A percentile compares a stretch with the other conserved stretches of the same genome.
Conservation (phyloP, 2,329 filamentous ascomycete species). For the Penicillium sp. region DNA sequence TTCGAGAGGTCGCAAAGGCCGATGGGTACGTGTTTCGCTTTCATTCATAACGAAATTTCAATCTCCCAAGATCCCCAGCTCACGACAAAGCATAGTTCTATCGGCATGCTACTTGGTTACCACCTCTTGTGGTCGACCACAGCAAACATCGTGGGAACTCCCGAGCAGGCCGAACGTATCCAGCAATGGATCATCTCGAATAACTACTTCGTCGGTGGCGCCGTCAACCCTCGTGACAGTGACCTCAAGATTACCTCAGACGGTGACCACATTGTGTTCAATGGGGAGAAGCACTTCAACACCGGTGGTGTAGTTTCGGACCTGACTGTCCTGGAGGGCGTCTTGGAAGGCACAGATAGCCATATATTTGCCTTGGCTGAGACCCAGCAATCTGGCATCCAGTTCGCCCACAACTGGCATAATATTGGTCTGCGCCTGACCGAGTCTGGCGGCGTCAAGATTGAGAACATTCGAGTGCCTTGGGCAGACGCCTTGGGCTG, state of each 20-base stretch:
- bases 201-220: conserved; percentile 65
- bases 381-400: conserved; percentile 57
- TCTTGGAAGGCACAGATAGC: conserved; percentile 55
- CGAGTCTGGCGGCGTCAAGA: conserved; percentile 62
- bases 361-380: conserved; percentile 63
- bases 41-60: no score
- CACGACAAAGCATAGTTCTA: no score
- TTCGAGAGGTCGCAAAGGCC: conserved; percentile 61
- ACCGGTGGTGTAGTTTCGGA: conserved; percentile 66
- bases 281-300: conserved; percentile 64
- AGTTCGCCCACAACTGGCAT: conserved; percentile 59
- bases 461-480: conserved; percentile 55
- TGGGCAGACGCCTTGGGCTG: conserved; percentile 64
- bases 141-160: conserved; percentile 58
- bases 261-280: conserved; percentile 57
- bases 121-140: conserved; percentile 64
- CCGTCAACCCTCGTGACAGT: conserved; percentile 64
- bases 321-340: conserved; percentile 63
- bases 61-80: no score
- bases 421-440: conserved; percentile 62
- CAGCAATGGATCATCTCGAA: conserved; percentile 59
- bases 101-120: conserved; percentile 65
- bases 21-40: conserved; percentile 52
- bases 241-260: conserved; percentile 57
- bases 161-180: conserved; percentile 57